Evolutionary conservation across 2,329 filamentous ascomycete genomes (phyloP).

Genomic region (Hypoxylon sp.): DNA sequence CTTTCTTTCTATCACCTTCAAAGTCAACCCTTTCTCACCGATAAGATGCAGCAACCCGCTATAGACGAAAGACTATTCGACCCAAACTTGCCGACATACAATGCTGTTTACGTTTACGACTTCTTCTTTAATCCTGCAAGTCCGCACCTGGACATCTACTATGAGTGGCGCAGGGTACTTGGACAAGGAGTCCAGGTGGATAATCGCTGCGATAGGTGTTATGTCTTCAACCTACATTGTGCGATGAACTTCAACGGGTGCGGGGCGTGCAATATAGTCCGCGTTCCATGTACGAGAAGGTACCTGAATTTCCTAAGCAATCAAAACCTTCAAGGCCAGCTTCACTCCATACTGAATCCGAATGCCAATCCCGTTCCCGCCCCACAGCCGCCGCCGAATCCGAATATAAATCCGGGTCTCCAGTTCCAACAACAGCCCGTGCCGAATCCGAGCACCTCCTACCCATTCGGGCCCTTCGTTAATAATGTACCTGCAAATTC

Average conservation of each 20-base stretch:
- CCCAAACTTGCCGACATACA: not conserved
- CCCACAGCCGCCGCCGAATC: too few species aligned
- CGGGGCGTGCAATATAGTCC: not conserved
- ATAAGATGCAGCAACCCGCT: not conserved
- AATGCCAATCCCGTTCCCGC: not conserved
- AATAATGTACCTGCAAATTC: too few species aligned
- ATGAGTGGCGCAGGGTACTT: not conserved
- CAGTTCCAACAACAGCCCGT: too few species aligned
- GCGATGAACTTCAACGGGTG: not conserved
- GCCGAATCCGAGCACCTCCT: too few species aligned
- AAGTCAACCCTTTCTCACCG: not conserved
- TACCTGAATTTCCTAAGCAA: too few species aligned
- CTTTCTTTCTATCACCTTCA: not conserved
- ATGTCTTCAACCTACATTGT: not conserved
- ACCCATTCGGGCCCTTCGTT: too few species aligned
- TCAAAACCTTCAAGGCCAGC: not conserved
- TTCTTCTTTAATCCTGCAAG: not conserved
- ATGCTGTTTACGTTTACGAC: not conserved
- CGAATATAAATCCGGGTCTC: too few species aligned
- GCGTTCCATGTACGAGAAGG: not conserved
- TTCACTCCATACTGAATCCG: not conserved
- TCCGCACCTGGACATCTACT: not conserved
- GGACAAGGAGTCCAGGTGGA: not conserved
- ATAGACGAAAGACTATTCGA: not conserved
- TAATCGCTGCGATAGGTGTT: constrained; percentile 1